Conservation (phyloP, 208 protist genomes). For the Leptomonas pyrrhocoris region DNA sequence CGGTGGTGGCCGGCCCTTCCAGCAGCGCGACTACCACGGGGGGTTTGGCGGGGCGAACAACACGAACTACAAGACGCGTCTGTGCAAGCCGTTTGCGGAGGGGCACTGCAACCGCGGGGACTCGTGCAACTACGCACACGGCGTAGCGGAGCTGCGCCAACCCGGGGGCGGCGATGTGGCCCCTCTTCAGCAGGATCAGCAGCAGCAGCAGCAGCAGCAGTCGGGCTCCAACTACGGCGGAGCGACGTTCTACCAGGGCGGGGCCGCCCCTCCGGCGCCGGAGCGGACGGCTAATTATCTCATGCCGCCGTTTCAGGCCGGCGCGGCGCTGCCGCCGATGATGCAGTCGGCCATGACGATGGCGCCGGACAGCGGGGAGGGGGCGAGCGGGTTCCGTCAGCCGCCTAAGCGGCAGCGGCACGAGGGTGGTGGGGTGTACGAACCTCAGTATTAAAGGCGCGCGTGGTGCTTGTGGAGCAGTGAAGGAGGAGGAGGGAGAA, state of each 20-base stretch:
- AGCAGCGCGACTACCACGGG: conserved; percentile 5
- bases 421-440: conserved; percentile 29
- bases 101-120: conserved; percentile 70
- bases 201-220: conserved; percentile 15
- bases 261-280: conserved; percentile 1
- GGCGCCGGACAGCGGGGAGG: conserved; percentile 4
- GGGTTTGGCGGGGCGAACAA: conserved; percentile 11
- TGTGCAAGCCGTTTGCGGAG: conserved; percentile 79
- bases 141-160: conserved; percentile 56
- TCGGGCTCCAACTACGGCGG: neutral
- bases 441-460: conserved; percentile 26
- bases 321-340: conserved; percentile 18
- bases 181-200: conserved; percentile 1
- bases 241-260: neutral
- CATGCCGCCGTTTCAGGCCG: conserved; percentile 21
- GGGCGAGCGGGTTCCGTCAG: conserved; percentile 27
- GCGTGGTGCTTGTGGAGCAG: no score
- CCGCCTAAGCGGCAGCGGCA: conserved; percentile 35
- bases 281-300: conserved; percentile 30
- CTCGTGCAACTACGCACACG: conserved; percentile 86
- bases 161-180: neutral
- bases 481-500: neutral
- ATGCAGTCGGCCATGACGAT: conserved; percentile 11
- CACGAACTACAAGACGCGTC: conserved; percentile 64
- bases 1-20: neutral